Evolutionary conservation across 768 basidiomycete species (phyloP).

Genomic region (Suillus variegatus): DNA sequence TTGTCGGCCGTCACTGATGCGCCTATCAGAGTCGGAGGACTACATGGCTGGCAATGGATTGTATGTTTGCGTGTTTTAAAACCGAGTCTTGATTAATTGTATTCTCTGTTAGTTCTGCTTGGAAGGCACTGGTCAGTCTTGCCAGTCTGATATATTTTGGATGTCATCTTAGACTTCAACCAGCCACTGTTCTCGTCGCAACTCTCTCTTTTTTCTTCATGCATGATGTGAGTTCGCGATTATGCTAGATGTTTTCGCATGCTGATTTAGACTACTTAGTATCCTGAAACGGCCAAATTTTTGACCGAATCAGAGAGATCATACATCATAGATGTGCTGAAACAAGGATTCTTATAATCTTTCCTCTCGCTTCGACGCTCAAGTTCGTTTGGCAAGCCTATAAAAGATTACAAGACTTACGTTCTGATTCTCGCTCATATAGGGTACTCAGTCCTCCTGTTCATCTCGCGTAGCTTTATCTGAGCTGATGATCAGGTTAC

Average conservation of each 20-base stretch:
- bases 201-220: slow-evolving; percentile 47
- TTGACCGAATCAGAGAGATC: slow-evolving; percentile 45
- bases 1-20: not conserved
- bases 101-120: slow-evolving; percentile 28
- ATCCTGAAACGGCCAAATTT: slow-evolving; percentile 60
- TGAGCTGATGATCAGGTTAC: slow-evolving; percentile 29
- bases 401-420: slow-evolving; percentile 46
- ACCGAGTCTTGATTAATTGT: not conserved
- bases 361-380: slow-evolving; percentile 43
- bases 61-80: slow-evolving; percentile 19
- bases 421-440: slow-evolving; percentile 39
- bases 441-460: slow-evolving; percentile 33
- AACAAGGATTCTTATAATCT: slow-evolving; percentile 47
- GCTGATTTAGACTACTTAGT: slow-evolving; percentile 30
- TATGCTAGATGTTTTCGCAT: not conserved
- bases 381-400: slow-evolving; percentile 52
- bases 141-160: not conserved
- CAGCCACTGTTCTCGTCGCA: slow-evolving; percentile 24
- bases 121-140: slow-evolving; percentile 28
- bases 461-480: not conserved
- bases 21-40: slow-evolving; percentile 20
- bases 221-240: slow-evolving; percentile 44
- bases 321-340: slow-evolving; percentile 41
- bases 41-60: slow-evolving; percentile 40
- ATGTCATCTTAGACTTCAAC: not conserved